Evolutionary conservation across 306 rosid genomes (phyloP), one percentile per base, ranked within the genome.

Genomic region (Boehmeria nivea): DNA sequence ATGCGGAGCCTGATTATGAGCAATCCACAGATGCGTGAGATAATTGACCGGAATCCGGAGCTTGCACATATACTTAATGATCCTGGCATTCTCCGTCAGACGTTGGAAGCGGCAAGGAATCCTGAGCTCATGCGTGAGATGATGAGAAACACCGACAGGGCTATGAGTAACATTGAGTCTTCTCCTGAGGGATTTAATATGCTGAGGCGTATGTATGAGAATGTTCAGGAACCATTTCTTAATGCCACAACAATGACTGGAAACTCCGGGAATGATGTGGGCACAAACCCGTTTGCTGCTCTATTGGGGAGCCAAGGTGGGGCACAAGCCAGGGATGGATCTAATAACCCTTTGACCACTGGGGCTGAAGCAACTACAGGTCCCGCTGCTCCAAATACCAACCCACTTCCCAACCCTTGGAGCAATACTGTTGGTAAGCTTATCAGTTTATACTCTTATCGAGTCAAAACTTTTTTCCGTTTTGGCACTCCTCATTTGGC

Each of bases 341-440:
- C 76, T 36, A 81, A 68, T 46, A 77, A 68, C 37, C 73, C 83
- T 49, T 71, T 81, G 45, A 72, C 74, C 26, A 54, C 83, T 8
- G 76, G 78, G 53, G 60, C 81, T 47, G 81, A 77, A 40, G 45
- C 83, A 43, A 45, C 68, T 59, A 12, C 76, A 1, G 83, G 79
- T 16, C 56, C 26, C 46, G 61, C 72, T 61, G 71, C 71, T 68
- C 87, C 87, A 9, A 81, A 81, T 63, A 66, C 76, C n/a, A 81
- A 81, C 56, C 87, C 87, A 47, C 87, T 81, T 69, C 87, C 87
- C 34, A 81, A 81, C 59, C 87, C 87, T 3, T 81, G 87, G 87
- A 62, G 76, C 45, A 64, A 36, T 47, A 31, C 31, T 60, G 33
- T 71, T 33, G 68, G 61, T 46, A 71, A 61, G 68, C 54, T 46